phyloP scores from a whole-genome alignment of 2,329 filamentous ascomycete genomes.

The Pseudocercospora macadamiae region DNA sequence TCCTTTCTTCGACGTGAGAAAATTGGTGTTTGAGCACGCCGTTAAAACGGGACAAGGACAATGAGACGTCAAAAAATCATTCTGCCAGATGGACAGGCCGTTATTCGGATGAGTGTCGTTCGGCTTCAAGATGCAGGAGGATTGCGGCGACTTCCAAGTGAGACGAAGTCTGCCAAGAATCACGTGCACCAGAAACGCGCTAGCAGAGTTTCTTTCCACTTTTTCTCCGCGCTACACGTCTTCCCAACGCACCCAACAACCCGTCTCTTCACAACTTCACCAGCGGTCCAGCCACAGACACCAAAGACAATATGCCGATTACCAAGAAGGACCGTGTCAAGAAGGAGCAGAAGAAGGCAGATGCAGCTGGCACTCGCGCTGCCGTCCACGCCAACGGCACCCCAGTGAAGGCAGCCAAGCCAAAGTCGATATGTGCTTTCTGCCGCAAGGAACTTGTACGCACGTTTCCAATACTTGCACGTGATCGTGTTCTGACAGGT shows the following conservation, averaged over 20 bases:
- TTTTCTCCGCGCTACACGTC: slow-evolving; percentile 2
- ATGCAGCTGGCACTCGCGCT: slow-evolving; percentile 57
- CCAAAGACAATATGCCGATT: slow-evolving; percentile 46
- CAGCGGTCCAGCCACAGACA: background rate
- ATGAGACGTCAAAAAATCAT: too few species aligned
- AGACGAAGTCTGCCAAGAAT: too few species aligned
- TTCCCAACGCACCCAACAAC: background rate
- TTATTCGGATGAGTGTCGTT: too few species aligned
- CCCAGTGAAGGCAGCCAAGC: slow-evolving; percentile 58
- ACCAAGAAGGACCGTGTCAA: slow-evolving; percentile 56
- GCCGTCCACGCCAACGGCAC: slow-evolving; percentile 60
- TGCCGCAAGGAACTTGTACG: slow-evolving; percentile 36
- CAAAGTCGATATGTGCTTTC: slow-evolving; percentile 47
- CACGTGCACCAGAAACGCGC: background rate
- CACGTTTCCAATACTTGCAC: background rate
- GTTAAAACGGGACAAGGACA: too few species aligned
- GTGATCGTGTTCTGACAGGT: background rate
- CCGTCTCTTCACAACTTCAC: background rate
- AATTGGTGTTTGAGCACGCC: too few species aligned
- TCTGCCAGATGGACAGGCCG: too few species aligned
- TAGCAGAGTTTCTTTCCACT: background rate
- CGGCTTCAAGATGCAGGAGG: too few species aligned
- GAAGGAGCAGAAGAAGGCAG: slow-evolving; percentile 60
- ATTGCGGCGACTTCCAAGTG: too few species aligned
- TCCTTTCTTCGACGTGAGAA: too few species aligned